Base-by-base conservation (phyloP, 2,329 filamentous ascomycete species). In the Ascochyta koolunga region DNA sequence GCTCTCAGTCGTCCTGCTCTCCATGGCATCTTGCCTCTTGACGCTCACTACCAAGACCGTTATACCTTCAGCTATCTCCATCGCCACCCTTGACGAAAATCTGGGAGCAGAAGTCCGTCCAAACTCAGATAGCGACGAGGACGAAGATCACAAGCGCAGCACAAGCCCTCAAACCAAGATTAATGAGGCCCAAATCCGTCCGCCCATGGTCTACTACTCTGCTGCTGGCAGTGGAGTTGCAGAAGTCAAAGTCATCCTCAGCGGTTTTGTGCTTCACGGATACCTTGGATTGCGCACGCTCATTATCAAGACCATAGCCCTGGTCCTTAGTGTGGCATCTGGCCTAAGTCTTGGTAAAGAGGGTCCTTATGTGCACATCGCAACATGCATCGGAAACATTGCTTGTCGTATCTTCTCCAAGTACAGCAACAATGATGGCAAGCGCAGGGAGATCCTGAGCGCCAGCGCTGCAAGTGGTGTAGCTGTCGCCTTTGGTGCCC, bases 181-280 rank as follows among this genome's bases (percentile, higher is more conserved):
- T 65, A 68, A 66, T 58, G 73, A 76, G 50, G 71, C 74, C 25
- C 68, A 73, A 16, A 53, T 68, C 2, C 75, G 79, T 0, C 83
- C 88, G 2, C 89, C 91, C 1, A 96, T 96, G 88, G 84, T 93
- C 5, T 99, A 96, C 76, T 99, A 97, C 74, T 93, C 95, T 7
- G 95, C 93, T 54, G 93, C 93, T 36, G 95, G 95, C 42, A 96
- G 92, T 76, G 95, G 95, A 65, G 95, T 99, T 11, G 95, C 95
- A 6, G 95, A 99, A 77, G 93, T 98, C 50, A 93, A 95, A 61
- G 95, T 98, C 55, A 98, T 98, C 54, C 84, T 98, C n/a, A 97
- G 92, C 67, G 95, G 95, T 5, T 99, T 98, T 68, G 93, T 99
- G 50, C 80, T 99, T 50, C 95, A 98, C 79, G 93, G 95, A 1